Conservation (phyloP, 352 stramenopile species). For the Globisporangium parvum region DNA sequence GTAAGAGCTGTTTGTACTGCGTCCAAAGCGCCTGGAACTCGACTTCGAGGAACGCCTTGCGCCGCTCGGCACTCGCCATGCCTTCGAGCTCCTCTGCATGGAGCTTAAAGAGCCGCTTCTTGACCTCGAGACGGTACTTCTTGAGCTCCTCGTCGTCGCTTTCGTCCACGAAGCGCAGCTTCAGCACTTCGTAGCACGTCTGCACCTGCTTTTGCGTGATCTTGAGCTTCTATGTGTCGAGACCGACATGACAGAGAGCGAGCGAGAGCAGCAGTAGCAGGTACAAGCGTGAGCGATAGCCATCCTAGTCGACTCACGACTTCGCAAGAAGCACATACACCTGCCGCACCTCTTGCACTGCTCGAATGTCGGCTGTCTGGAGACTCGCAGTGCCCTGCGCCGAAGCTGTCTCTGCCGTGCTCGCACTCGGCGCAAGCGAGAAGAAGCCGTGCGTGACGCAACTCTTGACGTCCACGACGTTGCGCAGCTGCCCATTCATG, state of each 20-base stretch:
- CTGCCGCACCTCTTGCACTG: conserved; percentile 51
- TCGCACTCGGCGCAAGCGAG: conserved; percentile 28
- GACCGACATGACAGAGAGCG: not conserved
- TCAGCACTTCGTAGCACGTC: conserved; percentile 73
- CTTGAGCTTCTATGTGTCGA: conserved; percentile 43
- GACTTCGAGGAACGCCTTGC: conserved; percentile 72
- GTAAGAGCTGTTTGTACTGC: conserved; percentile 42
- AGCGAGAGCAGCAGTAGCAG: not conserved
- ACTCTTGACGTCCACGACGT: conserved; percentile 63
- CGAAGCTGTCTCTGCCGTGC: conserved; percentile 2
- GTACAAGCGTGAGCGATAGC: not conserved
- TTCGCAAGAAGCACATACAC: not conserved
- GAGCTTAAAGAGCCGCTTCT: conserved; percentile 68
- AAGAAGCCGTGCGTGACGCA: conserved; percentile 61
- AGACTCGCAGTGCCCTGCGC: conserved; percentile 34
- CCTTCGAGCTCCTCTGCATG: conserved; percentile 68
- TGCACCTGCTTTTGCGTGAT: conserved; percentile 74
- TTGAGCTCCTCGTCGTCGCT: conserved; percentile 48
- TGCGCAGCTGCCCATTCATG: conserved; percentile 36
- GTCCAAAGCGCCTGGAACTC: conserved; percentile 48
- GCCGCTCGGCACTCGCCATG: conserved; percentile 58
- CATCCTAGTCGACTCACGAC: not conserved
- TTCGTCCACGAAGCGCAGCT: conserved; percentile 48
- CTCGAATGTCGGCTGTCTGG: conserved; percentile 40
- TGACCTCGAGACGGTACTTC: conserved; percentile 73